Evolutionary conservation across 345 rosid genomes (phyloP), one percentile per base, ranked within the genome.

Genomic region (Gossypium anomalum): DNA sequence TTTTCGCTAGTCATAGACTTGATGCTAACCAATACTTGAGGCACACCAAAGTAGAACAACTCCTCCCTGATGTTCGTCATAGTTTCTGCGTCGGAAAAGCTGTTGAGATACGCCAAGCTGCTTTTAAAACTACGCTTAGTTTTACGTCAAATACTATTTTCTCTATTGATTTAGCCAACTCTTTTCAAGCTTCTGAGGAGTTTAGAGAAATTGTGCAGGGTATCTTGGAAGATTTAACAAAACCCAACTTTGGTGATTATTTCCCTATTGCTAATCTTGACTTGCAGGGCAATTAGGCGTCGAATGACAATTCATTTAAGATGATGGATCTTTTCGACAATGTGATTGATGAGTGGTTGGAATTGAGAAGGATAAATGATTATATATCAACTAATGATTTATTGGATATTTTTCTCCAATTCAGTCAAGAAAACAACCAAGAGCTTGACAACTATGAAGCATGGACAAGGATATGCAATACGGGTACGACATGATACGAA

Each of bases 1-100:
- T 87, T 38, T 82, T 85, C 61, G 29, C 84, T 9, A 56, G 38
- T 23, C 85, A 82, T 19, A 77, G 78, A 68, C 81, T 84, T 15
- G 87, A 84, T 25, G 70, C 71, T 12, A 73, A 56, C 38, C 82
- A 80, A 58, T 25, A 29, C 25, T 49, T 86, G 49, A 65, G 86
- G 48, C 61, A 27, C 27, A 41, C 11, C 49, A 78, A 72, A 59
- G 72, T 83, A 8, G 53, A 68, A 1, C 55, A 80, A 69, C 78
- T 83, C 16, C 29, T 83, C 13, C 45, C 55, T 17, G 29, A 58
- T 7, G 62, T 78, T 34, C 44, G 12, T 2, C 41, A 75, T 62
- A 15, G 77, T 2, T 43, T 65, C 12, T 53, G 47, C 2, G 12
- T 3, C 3, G 73, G 79, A 3, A 22, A 41, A 56, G 63, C 73